phyloP scores from a whole-genome alignment of 2,329 filamentous ascomycete genomes.

The Cladosporium sp. region DNA sequence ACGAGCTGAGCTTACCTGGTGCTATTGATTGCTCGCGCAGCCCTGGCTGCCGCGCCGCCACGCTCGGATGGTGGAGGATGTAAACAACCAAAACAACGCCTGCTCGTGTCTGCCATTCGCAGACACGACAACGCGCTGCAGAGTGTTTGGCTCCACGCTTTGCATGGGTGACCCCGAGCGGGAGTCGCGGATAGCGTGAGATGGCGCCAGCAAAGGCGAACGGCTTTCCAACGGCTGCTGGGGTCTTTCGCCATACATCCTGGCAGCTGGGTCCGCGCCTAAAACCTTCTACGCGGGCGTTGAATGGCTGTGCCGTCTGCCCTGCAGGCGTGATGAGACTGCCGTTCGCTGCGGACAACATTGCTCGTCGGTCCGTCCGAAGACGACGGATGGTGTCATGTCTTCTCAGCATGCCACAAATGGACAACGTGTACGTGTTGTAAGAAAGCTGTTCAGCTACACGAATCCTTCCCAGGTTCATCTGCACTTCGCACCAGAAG shows the following conservation, averaged over 20 bases:
- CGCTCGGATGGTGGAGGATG: not conserved
- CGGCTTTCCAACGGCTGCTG: conserved; percentile 11
- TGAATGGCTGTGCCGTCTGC: not conserved
- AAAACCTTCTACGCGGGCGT: conserved; percentile 10
- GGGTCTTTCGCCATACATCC: not conserved
- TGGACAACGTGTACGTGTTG: not conserved
- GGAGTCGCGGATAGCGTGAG: conserved; percentile 15
- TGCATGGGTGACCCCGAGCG: conserved; percentile 15
- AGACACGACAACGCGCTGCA: conserved; percentile 14
- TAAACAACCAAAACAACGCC: conserved; percentile 12
- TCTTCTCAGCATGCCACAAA: not conserved
- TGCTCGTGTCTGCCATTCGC: conserved; percentile 9
- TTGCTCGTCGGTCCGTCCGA: conserved; percentile 5
- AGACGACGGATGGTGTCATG: not conserved
- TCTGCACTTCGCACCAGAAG: not conserved
- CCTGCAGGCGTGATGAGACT: conserved; percentile 13
- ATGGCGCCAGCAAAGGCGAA: conserved; percentile 11
- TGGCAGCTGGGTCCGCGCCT: conserved; percentile 12
- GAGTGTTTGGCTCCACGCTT: conserved; percentile 15
- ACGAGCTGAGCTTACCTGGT: conserved; percentile 11
- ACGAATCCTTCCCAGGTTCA: not conserved
- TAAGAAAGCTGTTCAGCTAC: not conserved
- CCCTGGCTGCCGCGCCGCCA: conserved; percentile 9
- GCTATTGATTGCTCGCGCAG: conserved; percentile 10
- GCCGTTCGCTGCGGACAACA: not conserved